Evolutionary conservation across 2,329 filamentous ascomycete genomes (phyloP), one percentile per base, ranked within the genome.

Genomic region (Exophiala oligosperma): DNA sequence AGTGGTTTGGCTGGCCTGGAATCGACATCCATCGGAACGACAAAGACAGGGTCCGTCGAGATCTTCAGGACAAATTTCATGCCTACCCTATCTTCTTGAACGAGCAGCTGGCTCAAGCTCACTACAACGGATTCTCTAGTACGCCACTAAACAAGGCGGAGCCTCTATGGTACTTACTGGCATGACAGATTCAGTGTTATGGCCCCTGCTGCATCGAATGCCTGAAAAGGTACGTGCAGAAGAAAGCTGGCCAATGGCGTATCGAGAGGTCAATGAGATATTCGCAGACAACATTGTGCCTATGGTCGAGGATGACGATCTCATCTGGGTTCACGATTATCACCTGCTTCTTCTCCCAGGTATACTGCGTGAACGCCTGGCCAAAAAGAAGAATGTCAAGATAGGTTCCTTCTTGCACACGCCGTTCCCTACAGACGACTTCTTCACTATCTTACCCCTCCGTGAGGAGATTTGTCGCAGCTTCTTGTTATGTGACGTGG

Each of bases 1-100:
- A 93, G 74, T 99, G 94, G 94, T 97, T 97, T 75, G 93, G 93
- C 66, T 99, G 94, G 94, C 93, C 94, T 1, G 93, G 94, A 40
- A 78, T 96, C 52, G 91, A 97, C 74, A 86, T 97, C 2, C 92
- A 93, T 46, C 91, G 95, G 63, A 83, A 86, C 55, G 92, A 97
- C 74, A 84, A 90, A 44, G 80, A 83, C 2, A 80, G 81, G 55
- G 86, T 99, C 74, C 88, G 85, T 69, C 81, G 88, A 70, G 85
- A 89, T 63, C 79, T 97, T 70, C 89, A 90, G 76, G 86, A 94
- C 26, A 89, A 97, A 69, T 92, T 96, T 74, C 87, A 88, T 65
- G 92, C 93, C 4, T 85, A 95, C 40, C 93, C 93, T 1, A 89
- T 99, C 56, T 97, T 97, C 73, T 86, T 97, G 69, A 88, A 92